phyloP scores from a whole-genome alignment of 345 rosid genomes.

The Citropsis articulata region DNA sequence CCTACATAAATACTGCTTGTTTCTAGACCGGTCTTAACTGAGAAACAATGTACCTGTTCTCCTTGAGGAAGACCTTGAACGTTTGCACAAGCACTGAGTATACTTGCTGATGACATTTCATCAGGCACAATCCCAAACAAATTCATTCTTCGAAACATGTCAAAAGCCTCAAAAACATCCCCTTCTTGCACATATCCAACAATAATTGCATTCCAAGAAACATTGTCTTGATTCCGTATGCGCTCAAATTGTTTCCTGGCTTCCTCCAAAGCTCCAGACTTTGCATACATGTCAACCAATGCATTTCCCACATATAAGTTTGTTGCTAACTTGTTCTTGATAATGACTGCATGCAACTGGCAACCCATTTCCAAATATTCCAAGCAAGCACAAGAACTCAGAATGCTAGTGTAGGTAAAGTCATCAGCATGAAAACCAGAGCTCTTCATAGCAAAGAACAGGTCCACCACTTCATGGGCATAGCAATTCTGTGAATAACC shows the following conservation, averaged over 20 bases:
- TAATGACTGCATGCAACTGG: conserved; percentile 67
- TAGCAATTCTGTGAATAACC: conserved; percentile 75
- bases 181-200: conserved; percentile 83
- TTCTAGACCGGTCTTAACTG: conserved; percentile 66
- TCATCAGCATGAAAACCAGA: conserved; percentile 71
- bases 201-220: conserved; percentile 94
- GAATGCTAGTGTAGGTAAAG: conserved; percentile 78
- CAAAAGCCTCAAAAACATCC: conserved; percentile 65
- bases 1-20: conserved; percentile 74
- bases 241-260: conserved; percentile 72
- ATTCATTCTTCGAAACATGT: conserved; percentile 63
- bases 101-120: conserved; percentile 79
- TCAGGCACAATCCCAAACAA: conserved; percentile 48
- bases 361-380: conserved; percentile 52
- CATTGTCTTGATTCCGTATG: conserved; percentile 48
- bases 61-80: conserved; percentile 56
- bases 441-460: conserved; percentile 61
- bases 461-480: conserved; percentile 46
- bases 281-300: conserved; percentile 91
- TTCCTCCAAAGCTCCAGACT: conserved; percentile 63
- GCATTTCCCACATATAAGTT: conserved; percentile 87
- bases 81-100: conserved; percentile 78
- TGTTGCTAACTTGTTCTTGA: conserved; percentile 52
- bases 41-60: conserved; percentile 63
- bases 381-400: conserved; percentile 78